Conservation (phyloP, 352 stramenopile species). For the Globisporangium spinosum region DNA sequence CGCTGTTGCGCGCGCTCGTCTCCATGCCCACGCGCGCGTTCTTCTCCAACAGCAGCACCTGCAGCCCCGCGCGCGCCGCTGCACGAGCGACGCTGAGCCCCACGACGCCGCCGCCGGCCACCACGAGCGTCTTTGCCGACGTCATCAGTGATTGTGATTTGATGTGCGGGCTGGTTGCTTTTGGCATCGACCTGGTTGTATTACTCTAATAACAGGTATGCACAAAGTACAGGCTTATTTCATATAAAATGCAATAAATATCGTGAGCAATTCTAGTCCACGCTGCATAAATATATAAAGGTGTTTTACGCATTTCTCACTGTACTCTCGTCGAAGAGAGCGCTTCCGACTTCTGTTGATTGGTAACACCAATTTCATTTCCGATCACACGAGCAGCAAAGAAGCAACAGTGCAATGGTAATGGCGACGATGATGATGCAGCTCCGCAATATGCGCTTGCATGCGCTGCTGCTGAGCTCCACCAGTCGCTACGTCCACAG, state of each 20-base stretch:
- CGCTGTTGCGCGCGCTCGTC: slow-evolving; percentile 90
- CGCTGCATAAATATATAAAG: not conserved
- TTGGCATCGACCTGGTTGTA: not conserved
- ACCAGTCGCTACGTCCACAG: not conserved
- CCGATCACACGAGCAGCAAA: not conserved
- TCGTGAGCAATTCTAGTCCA: too few species aligned
- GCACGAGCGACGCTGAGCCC: slow-evolving; percentile 66
- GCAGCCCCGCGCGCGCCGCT: slow-evolving; percentile 45
- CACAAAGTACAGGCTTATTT: too few species aligned
- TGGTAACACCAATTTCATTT: not conserved
- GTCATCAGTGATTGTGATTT: not conserved
- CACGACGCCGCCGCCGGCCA: slow-evolving; percentile 73
- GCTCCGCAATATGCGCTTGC: not conserved
- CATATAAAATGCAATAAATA: too few species aligned
- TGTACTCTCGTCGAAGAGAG: not conserved
- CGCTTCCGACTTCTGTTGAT: not conserved
- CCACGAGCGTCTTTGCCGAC: slow-evolving; percentile 49
- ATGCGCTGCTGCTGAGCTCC: not conserved
- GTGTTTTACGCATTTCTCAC: not conserved
- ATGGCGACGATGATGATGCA: slow-evolving; percentile 1
- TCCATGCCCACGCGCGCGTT: slow-evolving; percentile 80
- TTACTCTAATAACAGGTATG: too few species aligned
- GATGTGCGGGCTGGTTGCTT: not conserved
- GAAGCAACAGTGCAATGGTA: not conserved
- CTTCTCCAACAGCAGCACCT: slow-evolving; percentile 89